A percentile compares a stretch with the other conserved stretches of the same genome.
phyloP scores from a whole-genome alignment of 352 stramenopile species.

The Globisporangium irregulare region DNA sequence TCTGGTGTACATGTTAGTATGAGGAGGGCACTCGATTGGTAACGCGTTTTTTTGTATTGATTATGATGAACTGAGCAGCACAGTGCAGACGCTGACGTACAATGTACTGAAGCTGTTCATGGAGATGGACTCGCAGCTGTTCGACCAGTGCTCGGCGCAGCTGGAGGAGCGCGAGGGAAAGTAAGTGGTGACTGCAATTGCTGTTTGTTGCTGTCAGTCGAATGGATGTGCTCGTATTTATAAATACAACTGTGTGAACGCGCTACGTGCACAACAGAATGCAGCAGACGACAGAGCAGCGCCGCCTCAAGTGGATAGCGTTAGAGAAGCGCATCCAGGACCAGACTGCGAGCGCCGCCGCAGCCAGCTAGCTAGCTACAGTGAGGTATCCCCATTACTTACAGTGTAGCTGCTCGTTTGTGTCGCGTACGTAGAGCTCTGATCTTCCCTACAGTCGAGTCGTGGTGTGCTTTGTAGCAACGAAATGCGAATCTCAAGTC shows the following conservation, averaged over 20 bases:
- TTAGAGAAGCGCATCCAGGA: conserved; percentile 49
- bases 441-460: too few species aligned
- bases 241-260: not conserved
- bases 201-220: not conserved
- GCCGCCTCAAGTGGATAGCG: conserved; percentile 42
- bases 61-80: conserved; percentile 32
- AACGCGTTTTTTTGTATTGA: too few species aligned
- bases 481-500: too few species aligned
- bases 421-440: too few species aligned
- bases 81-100: conserved; percentile 90
- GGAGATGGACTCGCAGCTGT: conserved; percentile 89
- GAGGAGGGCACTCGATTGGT: too few species aligned
- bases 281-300: conserved; percentile 45
- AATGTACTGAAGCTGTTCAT: conserved; percentile 77
- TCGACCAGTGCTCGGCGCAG: conserved; percentile 71
- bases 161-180: conserved; percentile 59
- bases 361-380: too few species aligned
- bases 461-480: too few species aligned
- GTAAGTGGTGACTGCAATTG: conserved; percentile 17
- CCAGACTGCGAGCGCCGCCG: conserved; percentile 7
- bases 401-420: too few species aligned
- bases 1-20: not conserved
- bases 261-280: conserved; percentile 5
- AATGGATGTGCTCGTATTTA: too few species aligned
- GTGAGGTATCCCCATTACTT: too few species aligned